Conservation (phyloP, 768 basidiomycete species). For the Pleurotus pulmonarius region DNA sequence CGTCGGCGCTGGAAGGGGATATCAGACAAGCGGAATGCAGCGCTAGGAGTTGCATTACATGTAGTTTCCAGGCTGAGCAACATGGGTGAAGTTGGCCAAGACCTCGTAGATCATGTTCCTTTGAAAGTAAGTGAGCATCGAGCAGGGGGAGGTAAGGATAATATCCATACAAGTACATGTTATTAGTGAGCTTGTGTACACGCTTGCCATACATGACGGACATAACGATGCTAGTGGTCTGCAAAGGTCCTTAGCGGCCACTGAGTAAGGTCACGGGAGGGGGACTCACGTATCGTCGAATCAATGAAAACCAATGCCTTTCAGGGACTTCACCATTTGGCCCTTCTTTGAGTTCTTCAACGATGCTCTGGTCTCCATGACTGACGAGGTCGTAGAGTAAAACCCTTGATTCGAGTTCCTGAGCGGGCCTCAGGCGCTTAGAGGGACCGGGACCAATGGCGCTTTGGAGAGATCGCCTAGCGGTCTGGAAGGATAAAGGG, state of each 20-base stretch:
- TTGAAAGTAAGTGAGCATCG: background rate
- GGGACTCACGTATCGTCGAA: slow-evolving; percentile 22
- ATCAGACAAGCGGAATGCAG: background rate
- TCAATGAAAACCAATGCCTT: slow-evolving; percentile 23
- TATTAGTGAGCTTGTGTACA: slow-evolving; percentile 16
- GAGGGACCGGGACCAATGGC: slow-evolving; percentile 21
- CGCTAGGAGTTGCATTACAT: background rate
- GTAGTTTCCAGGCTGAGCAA: slow-evolving; percentile 5
- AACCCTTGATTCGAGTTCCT: slow-evolving; percentile 23
- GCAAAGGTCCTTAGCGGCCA: background rate
- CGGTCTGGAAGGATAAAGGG: slow-evolving; percentile 12
- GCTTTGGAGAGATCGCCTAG: slow-evolving; percentile 17
- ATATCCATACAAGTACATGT: slow-evolving; percentile 14
- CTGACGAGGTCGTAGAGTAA: slow-evolving; percentile 18
- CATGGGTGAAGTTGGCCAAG: slow-evolving; percentile 5
- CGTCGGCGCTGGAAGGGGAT: background rate
- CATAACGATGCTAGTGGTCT: slow-evolving; percentile 23
- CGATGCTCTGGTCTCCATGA: slow-evolving; percentile 15
- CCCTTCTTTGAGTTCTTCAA: slow-evolving; percentile 13
- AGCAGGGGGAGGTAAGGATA: background rate
- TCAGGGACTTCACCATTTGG: slow-evolving; percentile 20
- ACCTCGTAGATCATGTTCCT: slow-evolving; percentile 10
- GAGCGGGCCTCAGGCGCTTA: slow-evolving; percentile 17
- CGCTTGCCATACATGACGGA: slow-evolving; percentile 20
- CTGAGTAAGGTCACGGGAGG: background rate